A percentile compares a stretch with the other conserved stretches of the same genome.
Conservation (phyloP, 2,329 filamentous ascomycete species). For the Aspergillus fumigatus region DNA sequence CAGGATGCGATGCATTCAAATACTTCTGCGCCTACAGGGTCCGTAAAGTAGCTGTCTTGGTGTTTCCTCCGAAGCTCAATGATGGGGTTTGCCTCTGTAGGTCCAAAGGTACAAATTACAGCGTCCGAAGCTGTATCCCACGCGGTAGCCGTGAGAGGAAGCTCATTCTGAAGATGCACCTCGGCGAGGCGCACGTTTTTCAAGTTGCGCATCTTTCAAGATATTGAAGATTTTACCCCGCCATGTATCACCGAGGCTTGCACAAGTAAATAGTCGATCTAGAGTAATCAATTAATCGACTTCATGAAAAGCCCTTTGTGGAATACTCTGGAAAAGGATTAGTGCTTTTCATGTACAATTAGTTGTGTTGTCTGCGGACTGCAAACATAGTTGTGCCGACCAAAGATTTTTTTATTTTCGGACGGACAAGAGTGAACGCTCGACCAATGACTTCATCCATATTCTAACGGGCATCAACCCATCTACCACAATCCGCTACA, state of each 20-base stretch:
- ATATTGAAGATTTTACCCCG: conserved; percentile 30
- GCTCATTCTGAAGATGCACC: conserved; percentile 56
- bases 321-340: neutral
- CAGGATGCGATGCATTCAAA: conserved; percentile 67
- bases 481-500: conserved; percentile 16
- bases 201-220: conserved; percentile 74
- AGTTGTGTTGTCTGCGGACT: conserved; percentile 15
- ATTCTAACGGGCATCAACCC: conserved; percentile 19
- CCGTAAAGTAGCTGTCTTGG: conserved; percentile 34
- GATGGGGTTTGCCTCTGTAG: conserved; percentile 61
- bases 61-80: conserved; percentile 65
- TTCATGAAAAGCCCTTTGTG: neutral
- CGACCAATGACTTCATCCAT: conserved; percentile 42
- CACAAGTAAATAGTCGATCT: conserved; percentile 3
- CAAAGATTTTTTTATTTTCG: conserved; percentile 39
- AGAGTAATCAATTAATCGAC: neutral
- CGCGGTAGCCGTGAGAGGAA: conserved; percentile 68
- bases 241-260: conserved; percentile 26
- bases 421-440: conserved; percentile 21
- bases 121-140: conserved; percentile 81
- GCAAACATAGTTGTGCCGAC: conserved; percentile 17
- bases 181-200: conserved; percentile 68
- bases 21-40: conserved; percentile 37
- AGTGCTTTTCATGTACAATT: neutral
- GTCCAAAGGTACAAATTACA: conserved; percentile 79